Evolutionary conservation across 768 basidiomycete species (phyloP).

Genomic region (Macrocybe gigantea): DNA sequence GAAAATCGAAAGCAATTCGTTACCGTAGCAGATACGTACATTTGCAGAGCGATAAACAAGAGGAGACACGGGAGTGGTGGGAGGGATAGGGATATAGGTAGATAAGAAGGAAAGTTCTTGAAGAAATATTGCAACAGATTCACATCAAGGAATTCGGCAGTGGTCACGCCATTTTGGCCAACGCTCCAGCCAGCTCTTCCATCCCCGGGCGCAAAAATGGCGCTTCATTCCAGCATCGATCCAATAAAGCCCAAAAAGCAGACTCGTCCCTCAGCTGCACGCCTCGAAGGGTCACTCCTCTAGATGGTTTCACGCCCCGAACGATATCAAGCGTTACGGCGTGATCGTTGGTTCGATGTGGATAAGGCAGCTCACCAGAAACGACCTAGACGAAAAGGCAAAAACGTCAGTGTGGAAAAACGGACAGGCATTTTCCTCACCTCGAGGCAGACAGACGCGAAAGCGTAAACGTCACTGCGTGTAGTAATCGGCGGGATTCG

Average conservation of each 20-base stretch:
- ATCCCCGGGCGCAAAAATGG: constrained; percentile 35
- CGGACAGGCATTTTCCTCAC: constrained; percentile 19
- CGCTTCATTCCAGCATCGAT: constrained; percentile 39
- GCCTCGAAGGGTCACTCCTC: constrained; percentile 19
- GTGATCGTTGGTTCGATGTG: constrained; percentile 48
- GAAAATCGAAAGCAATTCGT: too few relatives aligned
- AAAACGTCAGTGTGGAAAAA: not conserved
- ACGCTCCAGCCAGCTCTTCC: constrained; percentile 15
- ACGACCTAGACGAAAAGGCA: constrained; percentile 31
- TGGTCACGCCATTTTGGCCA: too few relatives aligned
- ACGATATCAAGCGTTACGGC: constrained; percentile 52
- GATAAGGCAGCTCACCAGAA: constrained; percentile 45
- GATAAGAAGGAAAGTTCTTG: too few relatives aligned
- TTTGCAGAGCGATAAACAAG: too few relatives aligned
- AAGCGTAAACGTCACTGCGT: constrained; percentile 55
- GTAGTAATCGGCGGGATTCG: constrained; percentile 39
- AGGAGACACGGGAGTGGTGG: too few relatives aligned
- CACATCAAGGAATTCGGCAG: too few relatives aligned
- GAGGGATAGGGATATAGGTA: too few relatives aligned
- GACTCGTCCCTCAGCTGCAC: constrained; percentile 24
- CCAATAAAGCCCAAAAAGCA: constrained; percentile 37
- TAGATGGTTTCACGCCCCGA: constrained; percentile 42
- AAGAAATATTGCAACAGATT: too few relatives aligned
- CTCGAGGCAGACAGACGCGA: constrained; percentile 55
- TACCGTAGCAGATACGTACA: too few relatives aligned